Percentiles rank a stretch among this genome's conserved stretches.
Conservation (phyloP, 768 basidiomycete genomes). For the Tricholoma terreum region DNA sequence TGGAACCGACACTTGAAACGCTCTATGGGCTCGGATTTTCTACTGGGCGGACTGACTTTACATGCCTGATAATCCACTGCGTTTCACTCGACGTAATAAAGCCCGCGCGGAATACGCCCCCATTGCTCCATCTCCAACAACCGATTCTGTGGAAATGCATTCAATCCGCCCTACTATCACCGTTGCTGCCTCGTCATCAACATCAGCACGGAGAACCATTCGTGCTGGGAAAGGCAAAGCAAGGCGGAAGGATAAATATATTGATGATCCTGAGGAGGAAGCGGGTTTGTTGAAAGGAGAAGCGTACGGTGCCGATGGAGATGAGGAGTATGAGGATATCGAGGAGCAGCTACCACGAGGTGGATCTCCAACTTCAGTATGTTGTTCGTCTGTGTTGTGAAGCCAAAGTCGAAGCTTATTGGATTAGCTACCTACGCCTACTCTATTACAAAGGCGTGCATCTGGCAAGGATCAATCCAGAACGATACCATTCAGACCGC, state of each 20-base stretch:
- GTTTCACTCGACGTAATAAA: constrained; percentile 52
- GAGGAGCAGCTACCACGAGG: constrained; percentile 4
- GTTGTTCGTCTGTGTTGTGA: constrained; percentile 4
- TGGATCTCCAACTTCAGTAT: background rate
- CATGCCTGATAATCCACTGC: constrained; percentile 76
- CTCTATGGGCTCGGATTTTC: background rate
- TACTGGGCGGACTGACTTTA: background rate
- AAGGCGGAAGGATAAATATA: constrained; percentile 52
- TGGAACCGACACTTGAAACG: background rate
- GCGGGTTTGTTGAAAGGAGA: constrained; percentile 45
- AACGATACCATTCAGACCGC: constrained; percentile 73
- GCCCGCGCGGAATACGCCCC: constrained; percentile 46
- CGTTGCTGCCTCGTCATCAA: constrained; percentile 24
- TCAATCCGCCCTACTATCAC: constrained; percentile 16
- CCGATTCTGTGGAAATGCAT: constrained; percentile 24
- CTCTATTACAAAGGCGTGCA: constrained; percentile 15
- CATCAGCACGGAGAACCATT: constrained; percentile 18
- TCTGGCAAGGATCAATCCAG: constrained; percentile 65
- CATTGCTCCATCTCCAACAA: constrained; percentile 27
- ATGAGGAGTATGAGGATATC: constrained; percentile 25
- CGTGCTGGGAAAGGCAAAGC: constrained; percentile 41
- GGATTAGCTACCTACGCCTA: constrained; percentile 14
- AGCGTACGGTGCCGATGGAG: constrained; percentile 37
- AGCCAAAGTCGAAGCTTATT: constrained; percentile 8
- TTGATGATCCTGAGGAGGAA: constrained; percentile 64